phyloP scores from a whole-genome alignment of 1,284 basidiomycete genomes.

The Cryptococcus maquisensis region DNA sequence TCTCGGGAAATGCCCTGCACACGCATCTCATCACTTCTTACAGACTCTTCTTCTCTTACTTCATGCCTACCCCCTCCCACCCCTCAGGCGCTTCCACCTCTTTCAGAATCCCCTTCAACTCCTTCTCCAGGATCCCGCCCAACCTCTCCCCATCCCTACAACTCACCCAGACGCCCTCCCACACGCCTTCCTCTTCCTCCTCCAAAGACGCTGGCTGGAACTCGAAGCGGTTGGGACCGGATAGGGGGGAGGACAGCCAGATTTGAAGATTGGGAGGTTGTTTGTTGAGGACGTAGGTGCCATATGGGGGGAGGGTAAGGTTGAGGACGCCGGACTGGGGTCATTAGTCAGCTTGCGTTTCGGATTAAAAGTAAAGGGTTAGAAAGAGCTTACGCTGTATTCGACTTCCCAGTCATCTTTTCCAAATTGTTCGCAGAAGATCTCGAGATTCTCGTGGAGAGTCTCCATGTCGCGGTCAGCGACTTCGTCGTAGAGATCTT shows the following conservation, averaged over 20 bases:
- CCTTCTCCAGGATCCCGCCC: conserved; percentile 60
- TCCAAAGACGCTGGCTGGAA: conserved; percentile 47
- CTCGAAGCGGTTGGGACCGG: conserved; percentile 86
- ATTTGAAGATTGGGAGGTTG: conserved; percentile 99
- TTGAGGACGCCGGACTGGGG: conserved; percentile 82
- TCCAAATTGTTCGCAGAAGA: conserved; percentile 61
- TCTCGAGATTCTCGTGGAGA: conserved; percentile 74
- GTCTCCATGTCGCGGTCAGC: conserved; percentile 79
- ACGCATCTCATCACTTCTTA: neutral
- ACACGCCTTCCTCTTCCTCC: neutral
- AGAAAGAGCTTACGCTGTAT: conserved; percentile 72
- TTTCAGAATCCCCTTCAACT: conserved; percentile 32
- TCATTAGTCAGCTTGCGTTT: neutral
- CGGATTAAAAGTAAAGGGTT: neutral
- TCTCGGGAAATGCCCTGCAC: neutral
- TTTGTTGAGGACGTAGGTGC: conserved; percentile 99
- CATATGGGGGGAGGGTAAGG: conserved; percentile 70
- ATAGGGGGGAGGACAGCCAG: conserved; percentile 89
- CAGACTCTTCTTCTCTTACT: conserved; percentile 9
- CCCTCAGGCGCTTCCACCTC: conserved; percentile 55
- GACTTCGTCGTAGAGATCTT: conserved; percentile 63
- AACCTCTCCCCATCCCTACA: conserved; percentile 61
- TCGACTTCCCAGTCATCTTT: conserved; percentile 74
- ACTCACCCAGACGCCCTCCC: conserved; percentile 63
- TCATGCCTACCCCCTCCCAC: conserved; percentile 37